Percentiles rank a stretch among this genome's conserved stretches.
Conservation (phyloP, 2,329 filamentous ascomycete species). For the Colletotrichum orbiculare region DNA sequence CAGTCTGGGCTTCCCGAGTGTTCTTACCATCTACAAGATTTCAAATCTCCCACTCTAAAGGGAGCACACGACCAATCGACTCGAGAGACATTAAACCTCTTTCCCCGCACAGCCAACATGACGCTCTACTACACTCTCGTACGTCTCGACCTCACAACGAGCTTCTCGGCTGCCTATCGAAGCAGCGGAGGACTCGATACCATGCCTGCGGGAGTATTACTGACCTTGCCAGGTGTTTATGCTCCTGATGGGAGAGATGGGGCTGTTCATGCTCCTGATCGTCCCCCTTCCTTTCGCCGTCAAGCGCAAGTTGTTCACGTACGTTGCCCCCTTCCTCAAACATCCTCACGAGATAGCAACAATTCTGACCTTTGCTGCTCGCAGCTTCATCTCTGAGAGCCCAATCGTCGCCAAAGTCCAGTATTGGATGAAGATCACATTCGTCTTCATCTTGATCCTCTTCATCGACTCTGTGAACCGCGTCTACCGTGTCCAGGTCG, state of each 20-base stretch:
- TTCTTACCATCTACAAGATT: conserved; percentile 1
- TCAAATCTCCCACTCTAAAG: conserved; percentile 1
- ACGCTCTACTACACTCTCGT: conserved; percentile 69
- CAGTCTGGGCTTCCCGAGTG: conserved; percentile 35
- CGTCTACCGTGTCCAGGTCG: conserved; percentile 84
- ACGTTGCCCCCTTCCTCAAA: conserved; percentile 43
- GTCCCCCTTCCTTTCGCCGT: conserved; percentile 88
- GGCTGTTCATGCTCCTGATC: conserved; percentile 81
- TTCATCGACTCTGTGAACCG: conserved; percentile 97
- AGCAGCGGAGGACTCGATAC: conserved; percentile 18
- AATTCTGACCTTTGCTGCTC: conserved; percentile 11
- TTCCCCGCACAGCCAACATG: conserved; percentile 53
- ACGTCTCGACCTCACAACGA: conserved; percentile 40
- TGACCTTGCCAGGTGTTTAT: conserved; percentile 75
- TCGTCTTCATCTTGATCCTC: conserved; percentile 98
- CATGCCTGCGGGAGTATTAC: conserved; percentile 5
- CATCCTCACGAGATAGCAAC: not conserved
- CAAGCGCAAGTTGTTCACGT: conserved; percentile 86
- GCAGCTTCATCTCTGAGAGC: conserved; percentile 92
- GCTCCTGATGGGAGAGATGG: conserved; percentile 86
- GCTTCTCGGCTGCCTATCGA: not conserved
- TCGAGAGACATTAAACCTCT: conserved; percentile 6
- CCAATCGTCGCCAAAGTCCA: conserved; percentile 88
- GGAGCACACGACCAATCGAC: conserved; percentile 24
- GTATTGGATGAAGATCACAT: conserved; percentile 98